Evolutionary conservation across 805 yeast species (phyloP).

Genomic region (Candida stauntonica): DNA sequence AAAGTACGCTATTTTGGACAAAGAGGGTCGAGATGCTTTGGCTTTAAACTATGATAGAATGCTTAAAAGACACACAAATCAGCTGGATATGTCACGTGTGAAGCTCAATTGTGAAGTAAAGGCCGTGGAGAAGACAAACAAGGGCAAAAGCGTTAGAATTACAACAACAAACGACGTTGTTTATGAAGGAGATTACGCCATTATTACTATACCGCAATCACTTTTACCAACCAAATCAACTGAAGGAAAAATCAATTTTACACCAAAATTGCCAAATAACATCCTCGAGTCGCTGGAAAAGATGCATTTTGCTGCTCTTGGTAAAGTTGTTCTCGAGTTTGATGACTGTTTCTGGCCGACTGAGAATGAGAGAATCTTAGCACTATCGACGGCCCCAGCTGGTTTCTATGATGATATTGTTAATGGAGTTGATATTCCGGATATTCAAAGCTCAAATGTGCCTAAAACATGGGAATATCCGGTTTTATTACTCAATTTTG

Average conservation of each 20-base stretch:
- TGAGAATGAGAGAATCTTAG: conserved; percentile 45
- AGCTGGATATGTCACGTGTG: conserved; percentile 38
- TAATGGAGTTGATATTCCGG: conserved; percentile 2
- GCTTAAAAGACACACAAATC: conserved; percentile 38
- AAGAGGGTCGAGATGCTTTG: conserved; percentile 72
- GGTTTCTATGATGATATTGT: conserved; percentile 14
- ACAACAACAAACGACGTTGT: conserved; percentile 28
- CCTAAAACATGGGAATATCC: conserved; percentile 60
- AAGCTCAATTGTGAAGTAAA: conserved; percentile 39
- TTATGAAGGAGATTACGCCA: conserved; percentile 46
- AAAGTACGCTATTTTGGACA: conserved; percentile 59
- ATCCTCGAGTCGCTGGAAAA: conserved; percentile 40
- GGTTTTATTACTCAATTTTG: conserved; percentile 53
- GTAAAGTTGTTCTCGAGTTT: conserved; percentile 71
- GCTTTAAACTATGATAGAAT: conserved; percentile 52
- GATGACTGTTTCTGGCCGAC: conserved; percentile 55
- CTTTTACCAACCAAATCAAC: conserved; percentile 40
- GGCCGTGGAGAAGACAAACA: conserved; percentile 31
- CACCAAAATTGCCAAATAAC: conserved; percentile 46
- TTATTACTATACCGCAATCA: conserved; percentile 79
- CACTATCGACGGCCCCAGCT: conserved; percentile 37
- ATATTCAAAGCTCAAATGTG: background rate
- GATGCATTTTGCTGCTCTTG: conserved; percentile 62
- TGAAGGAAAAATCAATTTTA: conserved; percentile 51
- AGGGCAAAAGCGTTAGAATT: conserved; percentile 22